Evolutionary conservation across 75 land plant species (phyloP), one percentile per base, ranked within the genome.

Genomic region (Ceratopteris richardii): DNA sequence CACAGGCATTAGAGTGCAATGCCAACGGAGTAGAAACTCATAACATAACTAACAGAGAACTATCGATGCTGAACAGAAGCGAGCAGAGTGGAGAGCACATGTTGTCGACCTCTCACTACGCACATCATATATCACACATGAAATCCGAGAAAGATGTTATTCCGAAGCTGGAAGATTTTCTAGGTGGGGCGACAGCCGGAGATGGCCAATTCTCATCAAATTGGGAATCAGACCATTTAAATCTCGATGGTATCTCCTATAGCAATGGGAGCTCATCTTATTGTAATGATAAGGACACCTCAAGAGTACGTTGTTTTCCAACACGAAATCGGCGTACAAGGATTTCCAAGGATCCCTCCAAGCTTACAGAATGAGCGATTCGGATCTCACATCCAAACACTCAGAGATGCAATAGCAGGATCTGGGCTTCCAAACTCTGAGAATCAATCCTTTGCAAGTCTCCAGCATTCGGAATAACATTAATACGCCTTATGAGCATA

Each of bases 241-340:
- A 46, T 14, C 21, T 46, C 21, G 48, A 46, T 17, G 21, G 12
- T 14, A 46, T 46, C 4, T 46, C 14, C 48, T 46, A 46, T 17
- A 46, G 48, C 48, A 46, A 46, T 46, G 21, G 48, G 14, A 20
- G 48, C 21, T 46, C 48, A 33, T 33, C 37, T 46, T 46, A 46
- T 46, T 17, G 48, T 46, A 14, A 40, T 40, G 21, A 46, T 5
- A 46, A 17, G 48, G 48, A 33, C 37, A 33, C 37, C 37, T 33
- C 37, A 33, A 9, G 9, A 33, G 9, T 9, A 33, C 9, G 37
- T 9, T 33, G 37, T 33, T 33, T 33, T 3, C 37, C 3, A 33
- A 17, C 17, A 17, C 48, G 17, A n/a, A 17, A 14, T 46, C 48
- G 4, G 2, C 48, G 17, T 46, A n/a, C 14, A 46, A 17, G 14